These are phyloP conservation scores for Vigna hirtella DNA, from an alignment of 306 rosid genomes.

Conservation along the genomic window DNA sequence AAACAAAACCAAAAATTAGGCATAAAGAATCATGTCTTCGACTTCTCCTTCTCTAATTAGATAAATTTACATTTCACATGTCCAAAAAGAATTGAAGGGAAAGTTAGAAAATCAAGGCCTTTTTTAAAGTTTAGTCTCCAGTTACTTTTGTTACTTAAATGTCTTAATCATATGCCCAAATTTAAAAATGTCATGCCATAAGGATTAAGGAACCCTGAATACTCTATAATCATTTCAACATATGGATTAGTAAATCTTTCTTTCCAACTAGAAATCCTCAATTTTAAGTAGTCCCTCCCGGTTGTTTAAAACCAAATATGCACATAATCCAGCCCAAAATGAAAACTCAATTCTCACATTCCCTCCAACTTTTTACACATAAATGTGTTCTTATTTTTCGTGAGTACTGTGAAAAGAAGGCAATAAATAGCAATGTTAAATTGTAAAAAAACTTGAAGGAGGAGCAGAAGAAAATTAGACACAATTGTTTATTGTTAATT, in stretches of 20 bases:
- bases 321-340: neutral
- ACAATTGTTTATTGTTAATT: neutral
- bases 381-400: neutral
- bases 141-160: neutral
- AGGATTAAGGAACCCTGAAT: neutral
- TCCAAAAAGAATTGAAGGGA: neutral
- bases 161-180: slow-evolving; percentile 3
- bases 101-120: slow-evolving; percentile 17
- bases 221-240: slow-evolving; percentile 24
- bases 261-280: slow-evolving; percentile 11
- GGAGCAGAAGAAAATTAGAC: neutral
- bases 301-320: neutral
- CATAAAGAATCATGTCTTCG: slow-evolving; percentile 26
- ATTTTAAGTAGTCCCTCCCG: neutral
- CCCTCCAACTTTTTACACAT: neutral
- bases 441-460: neutral
- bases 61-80: slow-evolving; percentile 17
- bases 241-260: neutral
- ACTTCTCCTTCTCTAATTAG: slow-evolving; percentile 20
- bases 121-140: neutral
- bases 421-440: neutral
- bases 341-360: neutral
- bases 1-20: slow-evolving; percentile 10
- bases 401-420: neutral
- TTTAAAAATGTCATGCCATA: neutral